A percentile compares a stretch with the other conserved stretches of the same genome.
Evolutionary conservation across 768 basidiomycete species (phyloP).

Genomic region (Suillus americanus): DNA sequence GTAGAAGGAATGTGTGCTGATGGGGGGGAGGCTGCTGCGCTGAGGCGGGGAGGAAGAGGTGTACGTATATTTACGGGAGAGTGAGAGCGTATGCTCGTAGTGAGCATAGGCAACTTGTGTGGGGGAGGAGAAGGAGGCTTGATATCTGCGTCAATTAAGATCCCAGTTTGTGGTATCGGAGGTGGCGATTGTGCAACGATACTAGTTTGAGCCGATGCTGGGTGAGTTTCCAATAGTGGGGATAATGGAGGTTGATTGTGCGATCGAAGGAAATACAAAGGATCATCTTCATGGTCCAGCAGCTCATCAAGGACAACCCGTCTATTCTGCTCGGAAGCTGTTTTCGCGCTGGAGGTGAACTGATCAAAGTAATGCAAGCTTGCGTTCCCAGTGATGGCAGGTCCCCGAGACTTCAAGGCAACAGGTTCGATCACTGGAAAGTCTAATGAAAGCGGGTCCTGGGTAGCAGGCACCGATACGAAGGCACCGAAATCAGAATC

Average conservation of each 20-base stretch:
- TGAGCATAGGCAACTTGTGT: constrained; percentile 8
- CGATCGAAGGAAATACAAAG: constrained; percentile 55
- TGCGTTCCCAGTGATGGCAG: constrained; percentile 9
- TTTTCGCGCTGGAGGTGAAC: constrained; percentile 57
- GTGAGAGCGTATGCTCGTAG: constrained; percentile 13
- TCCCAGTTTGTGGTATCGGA: constrained; percentile 3
- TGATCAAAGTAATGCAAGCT: constrained; percentile 58
- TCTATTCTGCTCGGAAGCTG: constrained; percentile 50
- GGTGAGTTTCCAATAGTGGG: constrained; percentile 31
- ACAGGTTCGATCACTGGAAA: not conserved
- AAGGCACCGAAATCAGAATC: constrained; percentile 64
- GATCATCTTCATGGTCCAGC: constrained; percentile 66
- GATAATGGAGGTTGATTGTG: constrained; percentile 17
- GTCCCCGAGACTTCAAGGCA: not conserved
- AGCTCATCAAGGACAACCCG: constrained; percentile 62
- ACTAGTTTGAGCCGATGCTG: constrained; percentile 17
- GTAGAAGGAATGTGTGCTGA: constrained; percentile 19
- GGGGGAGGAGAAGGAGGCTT: constrained; percentile 2
- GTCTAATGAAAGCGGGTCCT: constrained; percentile 46
- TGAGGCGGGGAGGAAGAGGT: constrained; percentile 22
- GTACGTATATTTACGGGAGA: constrained; percentile 12
- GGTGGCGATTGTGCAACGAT: constrained; percentile 8
- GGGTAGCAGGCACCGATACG: constrained; percentile 51
- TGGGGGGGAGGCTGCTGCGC: constrained; percentile 25
- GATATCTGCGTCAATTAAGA: constrained; percentile 11